Evolutionary conservation across 805 yeast genomes (phyloP).

Genomic region (Pichia manshurica): DNA sequence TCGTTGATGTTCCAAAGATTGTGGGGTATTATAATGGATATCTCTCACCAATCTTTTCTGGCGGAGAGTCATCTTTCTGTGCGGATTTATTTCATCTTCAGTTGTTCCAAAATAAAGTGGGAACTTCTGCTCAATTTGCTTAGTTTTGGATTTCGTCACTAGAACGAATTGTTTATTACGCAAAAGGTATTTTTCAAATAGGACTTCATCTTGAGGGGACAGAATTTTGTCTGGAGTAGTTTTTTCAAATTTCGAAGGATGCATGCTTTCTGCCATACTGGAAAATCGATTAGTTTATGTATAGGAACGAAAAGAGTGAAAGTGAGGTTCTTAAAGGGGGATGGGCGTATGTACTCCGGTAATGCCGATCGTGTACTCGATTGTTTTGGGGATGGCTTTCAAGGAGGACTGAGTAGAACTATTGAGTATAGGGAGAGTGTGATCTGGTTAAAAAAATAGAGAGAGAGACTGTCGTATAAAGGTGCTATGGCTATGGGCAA

Average conservation of each 20-base stretch:
- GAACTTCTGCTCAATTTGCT: constrained; percentile 14
- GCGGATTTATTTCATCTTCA: constrained; percentile 25
- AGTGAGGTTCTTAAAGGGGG: too few relatives aligned
- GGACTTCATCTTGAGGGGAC: constrained; percentile 21
- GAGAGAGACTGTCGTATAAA: too few relatives aligned
- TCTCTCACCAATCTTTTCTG: constrained; percentile 19
- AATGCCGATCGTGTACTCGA: too few relatives aligned
- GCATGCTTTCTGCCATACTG: background rate
- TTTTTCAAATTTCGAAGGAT: background rate
- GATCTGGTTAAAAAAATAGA: too few relatives aligned
- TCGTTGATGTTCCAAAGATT: constrained; percentile 1
- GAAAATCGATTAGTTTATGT: too few relatives aligned
- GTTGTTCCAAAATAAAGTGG: constrained; percentile 31
- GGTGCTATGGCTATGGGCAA: too few relatives aligned
- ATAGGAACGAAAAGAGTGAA: too few relatives aligned
- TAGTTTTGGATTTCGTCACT: constrained; percentile 16
- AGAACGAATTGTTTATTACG: constrained; percentile 18
- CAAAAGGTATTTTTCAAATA: constrained; percentile 24
- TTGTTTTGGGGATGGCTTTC: too few relatives aligned
- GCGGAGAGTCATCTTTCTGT: constrained; percentile 22
- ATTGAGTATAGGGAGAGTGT: too few relatives aligned
- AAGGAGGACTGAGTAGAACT: too few relatives aligned
- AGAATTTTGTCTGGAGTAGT: background rate
- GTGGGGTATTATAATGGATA: constrained; percentile 14
- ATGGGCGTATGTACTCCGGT: too few relatives aligned